phyloP scores from a whole-genome alignment of 2,329 filamentous ascomycete genomes.

The Penicillium sclerotigenum region DNA sequence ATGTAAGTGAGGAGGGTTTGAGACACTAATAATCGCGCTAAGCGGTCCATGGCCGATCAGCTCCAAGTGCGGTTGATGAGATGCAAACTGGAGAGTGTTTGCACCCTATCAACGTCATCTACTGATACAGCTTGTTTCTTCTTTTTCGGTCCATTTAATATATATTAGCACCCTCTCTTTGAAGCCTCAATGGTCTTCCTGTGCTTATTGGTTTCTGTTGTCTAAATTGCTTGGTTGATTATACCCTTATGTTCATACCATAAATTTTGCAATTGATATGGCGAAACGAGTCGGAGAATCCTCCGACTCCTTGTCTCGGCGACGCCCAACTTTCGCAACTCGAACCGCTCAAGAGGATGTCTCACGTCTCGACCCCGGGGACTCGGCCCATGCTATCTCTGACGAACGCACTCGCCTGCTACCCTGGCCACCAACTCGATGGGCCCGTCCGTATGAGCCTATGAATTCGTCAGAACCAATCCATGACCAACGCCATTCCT shows the following conservation, averaged over 20 bases:
- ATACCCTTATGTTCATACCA: constrained; percentile 4
- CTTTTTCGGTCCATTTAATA: not conserved
- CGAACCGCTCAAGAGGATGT: constrained; percentile 40
- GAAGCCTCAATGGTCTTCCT: not conserved
- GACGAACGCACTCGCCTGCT: constrained; percentile 25
- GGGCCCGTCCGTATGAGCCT: constrained; percentile 26
- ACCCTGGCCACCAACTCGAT: constrained; percentile 20
- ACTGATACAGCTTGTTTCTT: not conserved
- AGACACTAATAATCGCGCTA: constrained; percentile 4
- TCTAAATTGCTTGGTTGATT: not conserved
- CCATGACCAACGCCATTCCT: constrained; percentile 19
- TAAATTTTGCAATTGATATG: constrained; percentile 18
- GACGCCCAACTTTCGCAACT: constrained; percentile 40
- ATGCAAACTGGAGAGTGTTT: constrained; percentile 34
- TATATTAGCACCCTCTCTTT: not conserved
- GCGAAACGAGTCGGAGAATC: constrained; percentile 19
- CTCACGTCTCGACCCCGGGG: constrained; percentile 34
- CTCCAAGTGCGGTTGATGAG: constrained; percentile 15
- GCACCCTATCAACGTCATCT: constrained; percentile 17
- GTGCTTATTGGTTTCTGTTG: not conserved
- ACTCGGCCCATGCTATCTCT: constrained; percentile 21
- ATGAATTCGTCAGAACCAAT: constrained; percentile 18
- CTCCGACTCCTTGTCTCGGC: constrained; percentile 32
- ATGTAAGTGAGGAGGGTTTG: constrained; percentile 5
- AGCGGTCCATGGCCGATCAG: constrained; percentile 12